Conservation (phyloP, 306 rosid genomes). For the Cicer pinnatifidum region DNA sequence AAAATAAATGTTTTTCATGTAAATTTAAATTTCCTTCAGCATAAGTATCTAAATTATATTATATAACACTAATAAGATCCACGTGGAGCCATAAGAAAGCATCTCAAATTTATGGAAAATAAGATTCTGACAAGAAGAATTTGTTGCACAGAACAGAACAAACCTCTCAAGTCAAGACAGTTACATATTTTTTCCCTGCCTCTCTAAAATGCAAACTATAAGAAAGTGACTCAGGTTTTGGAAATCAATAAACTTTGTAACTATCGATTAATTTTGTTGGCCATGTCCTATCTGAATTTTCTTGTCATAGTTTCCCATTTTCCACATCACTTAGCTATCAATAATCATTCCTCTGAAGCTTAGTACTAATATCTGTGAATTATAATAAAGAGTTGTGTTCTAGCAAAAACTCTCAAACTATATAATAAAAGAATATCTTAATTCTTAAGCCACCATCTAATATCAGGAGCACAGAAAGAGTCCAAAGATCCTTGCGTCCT, state of each 20-base stretch:
- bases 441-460: conserved; percentile 8
- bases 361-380: not conserved
- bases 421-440: not conserved
- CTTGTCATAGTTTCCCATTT: not conserved
- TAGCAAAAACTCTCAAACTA: conserved; percentile 20
- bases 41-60: not conserved
- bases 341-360: not conserved
- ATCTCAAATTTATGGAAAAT: not conserved
- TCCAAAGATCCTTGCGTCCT: conserved; percentile 3
- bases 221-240: conserved; percentile 27
- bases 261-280: conserved; percentile 12
- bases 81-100: conserved; percentile 5
- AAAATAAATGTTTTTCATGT: conserved; percentile 2
- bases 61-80: not conserved
- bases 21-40: not conserved
- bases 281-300: conserved; percentile 12
- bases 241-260: conserved; percentile 41
- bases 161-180: conserved; percentile 33
- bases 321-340: not conserved
- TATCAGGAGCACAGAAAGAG: conserved; percentile 18
- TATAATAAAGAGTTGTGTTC: conserved; percentile 1
- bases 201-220: conserved; percentile 1
- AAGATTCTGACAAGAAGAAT: conserved; percentile 41
- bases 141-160: conserved; percentile 34
- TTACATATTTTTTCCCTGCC: not conserved